A percentile compares a stretch with the other conserved stretches of the same genome.
phyloP scores from a whole-genome alignment of 2,329 filamentous ascomycete genomes.

The Pseudomassariella vexata region DNA sequence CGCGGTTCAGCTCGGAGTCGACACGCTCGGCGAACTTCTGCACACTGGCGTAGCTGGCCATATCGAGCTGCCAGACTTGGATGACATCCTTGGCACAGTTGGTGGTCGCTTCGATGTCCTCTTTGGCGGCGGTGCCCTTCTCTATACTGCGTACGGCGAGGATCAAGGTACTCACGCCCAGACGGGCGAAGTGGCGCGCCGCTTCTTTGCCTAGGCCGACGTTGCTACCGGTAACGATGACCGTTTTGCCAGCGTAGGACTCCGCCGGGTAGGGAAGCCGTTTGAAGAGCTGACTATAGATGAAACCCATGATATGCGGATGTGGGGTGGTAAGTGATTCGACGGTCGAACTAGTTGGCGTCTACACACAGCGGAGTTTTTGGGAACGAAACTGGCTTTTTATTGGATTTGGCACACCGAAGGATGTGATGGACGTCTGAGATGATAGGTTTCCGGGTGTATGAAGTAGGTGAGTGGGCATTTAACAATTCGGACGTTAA shows the following conservation, averaged over 20 bases:
- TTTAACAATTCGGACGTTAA: too few species aligned
- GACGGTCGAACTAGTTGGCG: too few species aligned
- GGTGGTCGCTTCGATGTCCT: conserved; percentile 25
- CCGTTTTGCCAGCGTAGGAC: conserved; percentile 21
- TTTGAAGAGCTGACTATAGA: conserved; percentile 9
- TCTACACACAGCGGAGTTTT: too few species aligned
- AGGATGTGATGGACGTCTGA: too few species aligned
- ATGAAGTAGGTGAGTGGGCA: too few species aligned
- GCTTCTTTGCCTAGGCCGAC: conserved; percentile 28
- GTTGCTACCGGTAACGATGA: conserved; percentile 29
- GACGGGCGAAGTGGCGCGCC: conserved; percentile 19
- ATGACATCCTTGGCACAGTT: conserved; percentile 19
- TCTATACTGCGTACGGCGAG: conserved; percentile 25
- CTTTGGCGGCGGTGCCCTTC: conserved; percentile 31
- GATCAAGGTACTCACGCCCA: conserved; percentile 20
- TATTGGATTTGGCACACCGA: too few species aligned
- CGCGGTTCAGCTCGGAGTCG: conserved; percentile 26
- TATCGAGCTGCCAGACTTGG: conserved; percentile 46
- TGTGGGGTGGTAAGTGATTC: too few species aligned
- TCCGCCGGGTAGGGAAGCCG: conserved; percentile 14
- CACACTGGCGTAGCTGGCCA: conserved; percentile 39
- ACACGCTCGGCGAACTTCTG: conserved; percentile 33
- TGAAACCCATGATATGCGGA: conserved; percentile 9
- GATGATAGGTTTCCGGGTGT: too few species aligned
- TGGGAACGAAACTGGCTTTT: too few species aligned